Base-by-base conservation (phyloP, 2,329 filamentous ascomycete genomes). In the Colletotrichum magnum region DNA sequence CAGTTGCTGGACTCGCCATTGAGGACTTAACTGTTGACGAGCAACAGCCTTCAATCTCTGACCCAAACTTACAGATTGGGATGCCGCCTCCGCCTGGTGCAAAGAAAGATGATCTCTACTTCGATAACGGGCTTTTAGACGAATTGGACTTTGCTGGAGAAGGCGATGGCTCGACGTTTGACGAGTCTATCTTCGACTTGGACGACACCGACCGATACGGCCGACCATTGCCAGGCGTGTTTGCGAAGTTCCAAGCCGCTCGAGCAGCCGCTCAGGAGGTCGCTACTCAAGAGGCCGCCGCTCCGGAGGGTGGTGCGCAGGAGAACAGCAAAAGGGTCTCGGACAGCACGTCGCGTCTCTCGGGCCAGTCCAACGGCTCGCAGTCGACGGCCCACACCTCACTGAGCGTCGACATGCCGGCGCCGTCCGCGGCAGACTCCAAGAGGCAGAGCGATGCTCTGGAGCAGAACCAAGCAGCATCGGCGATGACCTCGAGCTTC, bases 181-280 rank as follows among this genome's bases (percentile, higher is more conserved):
- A 94, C 70, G 92, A 94, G 76, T 91, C 90, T 6, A 86, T 93
- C 15, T 94, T 94, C 75, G 92, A 94, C 72, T 85, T 89, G 39
- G 85, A 92, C 59, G 89, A 91, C 74, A 89, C 89, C 15, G 86
- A 92, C 77, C 78, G 85, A 71, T 91, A 87, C 74, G 89, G 89
- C 16, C 83, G 89, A 24, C 89, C 87, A 1, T 85, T 89, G 47
- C 87, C 87, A 0, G 87, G 87, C 5, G 85, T 86, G 1, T 90
- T 90, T 77, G 87, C 86, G 5, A 83, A 82, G 50, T 87, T 86
- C 1, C 81, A 88, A 64, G 83, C 83, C 2, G 78, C 84, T 65
- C 79, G 83, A n/a, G 78, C 79, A 1, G 45, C 57, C 28, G 64
- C 70, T 1, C 63, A 58, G n/a, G 65, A 54, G 3, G 59, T 68